phyloP scores from a whole-genome alignment of 495 filamentous ascomycete species.

The Podospora conica region DNA sequence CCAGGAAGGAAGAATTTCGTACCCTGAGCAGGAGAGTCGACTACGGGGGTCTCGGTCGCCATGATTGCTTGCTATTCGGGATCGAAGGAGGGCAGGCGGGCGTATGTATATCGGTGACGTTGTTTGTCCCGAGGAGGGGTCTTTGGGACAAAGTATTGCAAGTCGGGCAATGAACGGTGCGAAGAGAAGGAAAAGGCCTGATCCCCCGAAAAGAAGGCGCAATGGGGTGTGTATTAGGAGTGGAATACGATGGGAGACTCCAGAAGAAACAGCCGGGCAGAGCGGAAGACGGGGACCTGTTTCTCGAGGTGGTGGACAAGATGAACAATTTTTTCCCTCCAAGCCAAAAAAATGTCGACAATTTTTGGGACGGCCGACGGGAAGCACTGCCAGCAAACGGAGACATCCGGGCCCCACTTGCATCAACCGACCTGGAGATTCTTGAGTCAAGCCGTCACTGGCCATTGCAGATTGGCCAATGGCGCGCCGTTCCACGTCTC shows the following conservation, averaged over 20 bases:
- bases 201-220: background rate
- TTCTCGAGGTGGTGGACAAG: background rate
- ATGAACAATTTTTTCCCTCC: constrained; percentile 4
- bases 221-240: constrained; percentile 4
- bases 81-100: background rate
- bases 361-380: constrained; percentile 15
- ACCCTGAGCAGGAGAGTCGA: background rate
- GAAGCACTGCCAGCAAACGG: background rate
- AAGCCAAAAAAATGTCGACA: background rate
- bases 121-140: background rate
- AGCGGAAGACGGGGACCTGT: constrained; percentile 1
- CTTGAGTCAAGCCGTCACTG: constrained; percentile 19
- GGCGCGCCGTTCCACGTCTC: background rate
- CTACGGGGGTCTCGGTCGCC: constrained; percentile 1
- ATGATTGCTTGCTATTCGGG: background rate
- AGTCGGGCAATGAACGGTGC: background rate
- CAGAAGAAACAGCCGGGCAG: constrained; percentile 9
- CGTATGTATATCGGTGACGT: background rate
- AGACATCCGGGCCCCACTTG: background rate
- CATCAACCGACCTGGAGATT: constrained; percentile 2
- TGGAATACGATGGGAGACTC: background rate
- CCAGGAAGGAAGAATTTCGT: background rate
- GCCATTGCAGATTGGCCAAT: constrained; percentile 5
- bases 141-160: background rate
- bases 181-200: background rate